These are phyloP conservation scores for Neocatenulostroma microsporum DNA, from an alignment of 2,329 filamentous ascomycete genomes.

Conservation along the genomic window DNA sequence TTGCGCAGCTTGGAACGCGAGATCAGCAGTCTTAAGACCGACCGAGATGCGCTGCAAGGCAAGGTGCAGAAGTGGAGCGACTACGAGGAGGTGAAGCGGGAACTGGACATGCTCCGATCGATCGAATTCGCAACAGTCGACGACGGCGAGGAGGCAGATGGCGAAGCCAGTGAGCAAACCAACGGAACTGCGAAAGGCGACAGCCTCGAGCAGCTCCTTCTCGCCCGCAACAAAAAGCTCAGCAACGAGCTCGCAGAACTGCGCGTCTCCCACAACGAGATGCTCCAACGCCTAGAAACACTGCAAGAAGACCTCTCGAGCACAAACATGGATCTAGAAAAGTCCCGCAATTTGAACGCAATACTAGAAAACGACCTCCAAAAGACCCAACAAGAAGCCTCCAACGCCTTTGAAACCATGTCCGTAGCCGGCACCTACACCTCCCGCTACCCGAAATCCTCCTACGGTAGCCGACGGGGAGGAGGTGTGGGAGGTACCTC, in stretches of 20 bases:
- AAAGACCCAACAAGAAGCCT: constrained; percentile 74
- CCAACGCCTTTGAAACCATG: constrained; percentile 78
- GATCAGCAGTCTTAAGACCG: constrained; percentile 63
- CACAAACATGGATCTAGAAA: constrained; percentile 79
- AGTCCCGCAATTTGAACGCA: constrained; percentile 72
- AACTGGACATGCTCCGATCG: constrained; percentile 87
- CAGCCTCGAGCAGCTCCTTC: constrained; percentile 79
- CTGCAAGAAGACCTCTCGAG: constrained; percentile 76
- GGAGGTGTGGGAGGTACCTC: constrained; percentile 62
- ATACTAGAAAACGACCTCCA: constrained; percentile 89
- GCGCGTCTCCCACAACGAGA: constrained; percentile 85
- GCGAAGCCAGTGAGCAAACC: constrained; percentile 43
- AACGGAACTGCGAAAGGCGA: constrained; percentile 58
- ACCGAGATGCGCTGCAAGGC: constrained; percentile 68
- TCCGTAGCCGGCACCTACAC: constrained; percentile 89
- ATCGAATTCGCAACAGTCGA: constrained; percentile 93
- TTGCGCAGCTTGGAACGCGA: constrained; percentile 75
- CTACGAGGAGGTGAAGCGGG: constrained; percentile 93
- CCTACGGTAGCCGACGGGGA: constrained; percentile 52
- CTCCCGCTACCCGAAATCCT: constrained; percentile 65
- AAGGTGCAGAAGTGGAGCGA: constrained; percentile 87
- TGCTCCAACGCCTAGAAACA: constrained; percentile 69
- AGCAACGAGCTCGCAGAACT: constrained; percentile 88
- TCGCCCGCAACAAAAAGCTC: constrained; percentile 93
- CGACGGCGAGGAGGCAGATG: constrained; percentile 51